Base-by-base conservation (phyloP, 1,139 yeast genomes). In the Meyerozyma guilliermondii region DNA sequence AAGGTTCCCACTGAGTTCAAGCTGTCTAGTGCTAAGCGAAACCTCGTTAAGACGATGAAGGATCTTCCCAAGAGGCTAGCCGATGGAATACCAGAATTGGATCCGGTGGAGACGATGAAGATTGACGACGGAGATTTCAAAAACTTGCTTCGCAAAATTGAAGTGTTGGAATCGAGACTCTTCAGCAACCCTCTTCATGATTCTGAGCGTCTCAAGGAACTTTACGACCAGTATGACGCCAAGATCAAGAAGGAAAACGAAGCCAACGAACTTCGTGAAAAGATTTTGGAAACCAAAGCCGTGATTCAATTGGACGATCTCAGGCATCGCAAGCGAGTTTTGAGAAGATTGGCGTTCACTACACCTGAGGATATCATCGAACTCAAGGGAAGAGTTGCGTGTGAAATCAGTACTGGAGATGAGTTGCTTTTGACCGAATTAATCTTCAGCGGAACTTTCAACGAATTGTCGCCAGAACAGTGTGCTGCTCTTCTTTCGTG, bases 381-480 rank as follows among this genome's bases (percentile, higher is more conserved):
- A 59, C 74, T 92, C 53, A 94, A 94, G 67, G 99, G 99, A 39
- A 78, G 98, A 58, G 83, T 76, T 41, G 98, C 98, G 0, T 91
- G 98, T 65, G 98, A 92, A 57, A 92, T 92, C 55, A 84, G 95
- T 56, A 85, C 95, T 23, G 98, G 98, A 46, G 96, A 89, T 62
- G 97, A 89, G 63, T 69, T 92, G 45, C 63, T 92, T 50, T 68
- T 92, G 40, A 91, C 98, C 0, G 98, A 94, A 61, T 71, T 92
- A 54, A 86, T 94, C 33, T 92, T 92, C 73, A 88, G 89, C 58
- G 98, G 98, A 75, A 86, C 86, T 31, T 92, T 92, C 66, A 89
- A 83, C 54, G 96, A 88, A 41, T 70, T 94, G 49, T 74, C 81
- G 3, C 83, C 96, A 3, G 96, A 87, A 55, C 97, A 89, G 60